Evolutionary conservation across 768 basidiomycete genomes (phyloP).

Genomic region (Naganishia onofrii): DNA sequence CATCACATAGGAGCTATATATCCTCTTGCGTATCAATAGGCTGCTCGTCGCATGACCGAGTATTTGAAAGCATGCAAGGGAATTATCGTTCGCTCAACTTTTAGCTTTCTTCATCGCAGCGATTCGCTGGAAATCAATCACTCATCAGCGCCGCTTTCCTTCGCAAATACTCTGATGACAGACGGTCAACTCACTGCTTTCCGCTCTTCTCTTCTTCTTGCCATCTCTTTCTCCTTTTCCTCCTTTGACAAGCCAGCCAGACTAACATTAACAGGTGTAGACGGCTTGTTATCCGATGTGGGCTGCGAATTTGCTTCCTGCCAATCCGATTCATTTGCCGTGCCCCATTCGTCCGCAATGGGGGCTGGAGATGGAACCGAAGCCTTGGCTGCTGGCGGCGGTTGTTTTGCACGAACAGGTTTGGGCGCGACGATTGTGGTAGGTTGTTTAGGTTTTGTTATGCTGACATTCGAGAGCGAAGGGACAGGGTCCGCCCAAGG

Average conservation of each 20-base stretch:
- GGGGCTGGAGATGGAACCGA: not conserved
- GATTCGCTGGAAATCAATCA: slow-evolving; percentile 39
- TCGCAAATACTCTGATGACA: not conserved
- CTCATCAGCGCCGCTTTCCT: slow-evolving; percentile 55
- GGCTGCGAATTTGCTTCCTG: not conserved
- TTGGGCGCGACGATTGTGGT: not conserved
- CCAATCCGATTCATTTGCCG: slow-evolving; percentile 18
- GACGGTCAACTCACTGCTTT: slow-evolving; percentile 65
- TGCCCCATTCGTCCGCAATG: not conserved
- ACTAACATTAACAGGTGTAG: slow-evolving; percentile 47
- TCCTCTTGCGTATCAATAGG: too few species aligned
- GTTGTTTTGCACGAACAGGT: not conserved
- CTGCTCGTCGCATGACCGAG: too few species aligned
- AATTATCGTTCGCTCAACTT: slow-evolving; percentile 27
- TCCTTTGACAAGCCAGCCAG: slow-evolving; percentile 70
- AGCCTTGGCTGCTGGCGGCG: not conserved
- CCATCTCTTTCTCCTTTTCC: slow-evolving; percentile 91
- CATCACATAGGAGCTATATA: too few species aligned
- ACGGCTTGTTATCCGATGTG: not conserved
- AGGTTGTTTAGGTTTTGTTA: slow-evolving; percentile 17
- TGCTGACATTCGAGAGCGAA: slow-evolving; percentile 1
- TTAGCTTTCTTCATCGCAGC: slow-evolving; percentile 52
- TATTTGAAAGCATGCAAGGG: too few species aligned
- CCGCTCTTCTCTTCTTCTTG: slow-evolving; percentile 82
- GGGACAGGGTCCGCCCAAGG: slow-evolving; percentile 22